Base-by-base conservation (phyloP, 1,284 basidiomycete species). In the Testicularia cyperi region DNA sequence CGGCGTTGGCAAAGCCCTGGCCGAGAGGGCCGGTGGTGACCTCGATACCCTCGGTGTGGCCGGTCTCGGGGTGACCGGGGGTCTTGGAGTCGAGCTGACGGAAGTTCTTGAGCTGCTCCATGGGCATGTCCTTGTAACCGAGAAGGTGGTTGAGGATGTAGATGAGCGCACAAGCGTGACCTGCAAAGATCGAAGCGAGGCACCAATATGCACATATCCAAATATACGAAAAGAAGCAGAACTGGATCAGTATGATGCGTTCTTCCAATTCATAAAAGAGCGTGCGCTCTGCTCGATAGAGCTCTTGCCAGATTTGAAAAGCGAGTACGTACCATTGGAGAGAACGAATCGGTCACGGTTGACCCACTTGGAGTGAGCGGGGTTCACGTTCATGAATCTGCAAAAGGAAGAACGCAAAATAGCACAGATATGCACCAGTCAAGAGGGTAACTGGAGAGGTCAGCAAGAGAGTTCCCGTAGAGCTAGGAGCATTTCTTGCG, bases 1-100 rank as follows among this genome's bases (percentile, higher is more conserved):
- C 90, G 54, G 85, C 88, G 78, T 92, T 94, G 68, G 88, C 84
- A 77, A 96, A 88, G 74, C 63, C 75, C 79, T 96, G 92, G 38
- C 92, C 92, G 25, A 96, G 86, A 54, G 92, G 92, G 58, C 92
- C 92, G 46, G 92, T 96, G 68, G 92, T 96, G 62, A 95, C 90
- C 80, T 96, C 92, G 60, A 96, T 84, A 70, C 92, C 92, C 66
- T 91, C 68, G 20, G 65, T 88, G 78, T 92, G 87, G 51, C 85
- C 83, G 46, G 84, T 81, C 78, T 96, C 92, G 26, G 91, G 91
- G 81, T 95, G 91, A 71, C 92, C 92, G 20, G 74, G 72, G 30
- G 72, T 71, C 51, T 68, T 68, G 54, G 90, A 92, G 76, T 85
- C 87, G 48, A 96, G 76, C 78, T 95, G 91, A 42, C 68, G 65